Conservation (phyloP, 73 alveolate genomes). For the Paramecium caudatum region DNA sequence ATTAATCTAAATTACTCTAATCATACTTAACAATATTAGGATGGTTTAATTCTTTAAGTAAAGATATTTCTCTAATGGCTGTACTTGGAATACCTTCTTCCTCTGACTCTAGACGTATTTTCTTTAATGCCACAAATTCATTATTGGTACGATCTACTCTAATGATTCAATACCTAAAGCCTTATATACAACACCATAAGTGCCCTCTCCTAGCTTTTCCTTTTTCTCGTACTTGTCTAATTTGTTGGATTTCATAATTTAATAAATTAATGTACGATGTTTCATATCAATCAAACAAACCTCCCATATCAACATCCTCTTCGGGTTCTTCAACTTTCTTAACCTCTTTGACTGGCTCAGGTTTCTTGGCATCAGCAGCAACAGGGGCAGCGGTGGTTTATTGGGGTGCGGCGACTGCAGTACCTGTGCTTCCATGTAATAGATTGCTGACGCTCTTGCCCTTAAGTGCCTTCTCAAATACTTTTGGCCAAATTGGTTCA, state of each 20-base stretch:
- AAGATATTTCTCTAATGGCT: conserved; percentile 96
- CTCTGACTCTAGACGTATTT: conserved; percentile 93
- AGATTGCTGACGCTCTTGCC: conserved; percentile 84
- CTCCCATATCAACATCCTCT: conserved; percentile 72
- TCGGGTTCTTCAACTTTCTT: conserved; percentile 66
- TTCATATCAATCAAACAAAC: conserved; percentile 66
- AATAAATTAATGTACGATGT: conserved; percentile 56
- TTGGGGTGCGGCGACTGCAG: conserved; percentile 71
- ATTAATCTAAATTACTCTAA: conserved; percentile 74
- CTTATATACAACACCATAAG: conserved; percentile 95
- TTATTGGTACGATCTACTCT: conserved; percentile 66
- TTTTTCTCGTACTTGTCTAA: conserved; percentile 88
- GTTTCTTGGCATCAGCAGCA: conserved; percentile 79
- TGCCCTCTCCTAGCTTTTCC: conserved; percentile 95
- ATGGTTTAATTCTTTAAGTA: conserved; percentile 92
- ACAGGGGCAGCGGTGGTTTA: conserved; percentile 81
- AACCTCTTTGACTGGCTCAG: conserved; percentile 57
- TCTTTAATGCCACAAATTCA: conserved; percentile 93
- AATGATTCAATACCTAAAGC: conserved; percentile 77
- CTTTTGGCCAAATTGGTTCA: conserved; percentile 93
- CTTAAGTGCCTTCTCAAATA: conserved; percentile 92
- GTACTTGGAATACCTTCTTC: conserved; percentile 98
- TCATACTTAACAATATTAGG: conserved; percentile 94
- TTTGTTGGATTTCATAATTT: conserved; percentile 72
- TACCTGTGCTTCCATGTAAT: conserved; percentile 86